A percentile compares a stretch with the other conserved stretches of the same genome.
Conservation (phyloP, 768 basidiomycete species). For the Pleurotus ostreatus region DNA sequence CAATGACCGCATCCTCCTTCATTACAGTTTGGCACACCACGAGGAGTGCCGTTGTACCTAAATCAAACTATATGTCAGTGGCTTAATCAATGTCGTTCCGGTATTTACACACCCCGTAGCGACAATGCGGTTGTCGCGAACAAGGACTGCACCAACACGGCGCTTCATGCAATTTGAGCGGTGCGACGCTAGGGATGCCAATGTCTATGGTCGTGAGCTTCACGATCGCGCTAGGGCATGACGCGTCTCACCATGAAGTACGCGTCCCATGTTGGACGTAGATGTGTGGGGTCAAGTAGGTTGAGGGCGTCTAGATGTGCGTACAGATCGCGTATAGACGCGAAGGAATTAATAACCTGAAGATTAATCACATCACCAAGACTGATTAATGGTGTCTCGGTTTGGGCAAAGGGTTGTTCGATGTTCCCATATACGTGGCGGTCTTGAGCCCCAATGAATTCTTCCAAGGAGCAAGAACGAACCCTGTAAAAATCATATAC, state of each 20-base stretch:
- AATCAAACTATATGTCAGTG: conserved; percentile 6
- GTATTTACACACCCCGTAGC: conserved; percentile 61
- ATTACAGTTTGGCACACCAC: conserved; percentile 85
- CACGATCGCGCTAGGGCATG: background rate
- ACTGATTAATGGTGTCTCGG: conserved; percentile 23
- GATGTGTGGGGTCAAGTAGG: conserved; percentile 64
- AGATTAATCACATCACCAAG: conserved; percentile 54
- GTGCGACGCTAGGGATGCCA: conserved; percentile 85
- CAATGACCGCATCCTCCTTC: conserved; percentile 89
- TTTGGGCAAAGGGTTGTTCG: background rate
- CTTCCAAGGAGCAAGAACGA: conserved; percentile 46
- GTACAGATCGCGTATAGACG: conserved; percentile 48
- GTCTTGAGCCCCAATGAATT: conserved; percentile 77
- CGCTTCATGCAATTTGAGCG: conserved; percentile 97
- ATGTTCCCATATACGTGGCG: conserved; percentile 52
- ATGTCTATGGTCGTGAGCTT: conserved; percentile 44
- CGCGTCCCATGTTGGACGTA: conserved; percentile 90
- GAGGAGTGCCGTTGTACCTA: conserved; percentile 95
- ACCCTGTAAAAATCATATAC: background rate
- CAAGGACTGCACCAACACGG: conserved; percentile 90
- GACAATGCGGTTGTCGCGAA: conserved; percentile 75
- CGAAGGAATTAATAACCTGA: conserved; percentile 63
- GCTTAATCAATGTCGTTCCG: background rate
- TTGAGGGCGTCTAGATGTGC: conserved; percentile 64
- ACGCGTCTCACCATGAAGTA: conserved; percentile 86